These are phyloP conservation scores for Globisporangium emineosum DNA, from an alignment of 352 stramenopile species.

Conservation along the genomic window DNA sequence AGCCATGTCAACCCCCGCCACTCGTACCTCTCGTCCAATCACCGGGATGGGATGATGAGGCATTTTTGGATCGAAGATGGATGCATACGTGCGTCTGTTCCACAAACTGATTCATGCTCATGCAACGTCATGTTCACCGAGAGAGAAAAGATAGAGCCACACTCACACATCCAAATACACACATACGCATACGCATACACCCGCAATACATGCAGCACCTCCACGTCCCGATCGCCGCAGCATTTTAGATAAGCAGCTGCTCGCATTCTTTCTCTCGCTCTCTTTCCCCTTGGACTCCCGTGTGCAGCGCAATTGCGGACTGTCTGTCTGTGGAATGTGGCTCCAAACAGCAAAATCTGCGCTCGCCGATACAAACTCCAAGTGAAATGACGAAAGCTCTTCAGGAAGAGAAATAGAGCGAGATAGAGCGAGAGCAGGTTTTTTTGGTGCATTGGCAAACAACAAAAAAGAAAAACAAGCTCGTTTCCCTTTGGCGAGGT, in stretches of 20 bases:
- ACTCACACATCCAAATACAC: background rate
- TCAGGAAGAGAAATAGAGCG: conserved; percentile 11
- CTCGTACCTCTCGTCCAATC: conserved; percentile 1
- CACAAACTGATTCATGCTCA: conserved; percentile 4
- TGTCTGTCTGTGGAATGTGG: background rate
- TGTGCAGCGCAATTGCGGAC: background rate
- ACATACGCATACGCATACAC: background rate
- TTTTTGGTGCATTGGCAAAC: conserved; percentile 14
- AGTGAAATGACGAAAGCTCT: conserved; percentile 1
- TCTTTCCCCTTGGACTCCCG: background rate
- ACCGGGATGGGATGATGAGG: conserved; percentile 5
- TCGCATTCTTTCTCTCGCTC: background rate
- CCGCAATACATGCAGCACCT: conserved; percentile 1
- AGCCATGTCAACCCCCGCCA: background rate
- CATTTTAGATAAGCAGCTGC: conserved; percentile 5
- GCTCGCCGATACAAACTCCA: conserved; percentile 4
- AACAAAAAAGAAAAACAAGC: background rate
- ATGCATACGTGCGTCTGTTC: background rate
- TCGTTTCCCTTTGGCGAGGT: background rate
- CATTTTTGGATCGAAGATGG: background rate
- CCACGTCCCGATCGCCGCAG: background rate
- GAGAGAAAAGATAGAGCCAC: background rate
- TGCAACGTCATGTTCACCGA: background rate
- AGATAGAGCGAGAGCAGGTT: conserved; percentile 23
- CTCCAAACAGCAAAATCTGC: background rate